Base-by-base conservation (phyloP, 352 stramenopile genomes). In the Pythium guiyangense region DNA sequence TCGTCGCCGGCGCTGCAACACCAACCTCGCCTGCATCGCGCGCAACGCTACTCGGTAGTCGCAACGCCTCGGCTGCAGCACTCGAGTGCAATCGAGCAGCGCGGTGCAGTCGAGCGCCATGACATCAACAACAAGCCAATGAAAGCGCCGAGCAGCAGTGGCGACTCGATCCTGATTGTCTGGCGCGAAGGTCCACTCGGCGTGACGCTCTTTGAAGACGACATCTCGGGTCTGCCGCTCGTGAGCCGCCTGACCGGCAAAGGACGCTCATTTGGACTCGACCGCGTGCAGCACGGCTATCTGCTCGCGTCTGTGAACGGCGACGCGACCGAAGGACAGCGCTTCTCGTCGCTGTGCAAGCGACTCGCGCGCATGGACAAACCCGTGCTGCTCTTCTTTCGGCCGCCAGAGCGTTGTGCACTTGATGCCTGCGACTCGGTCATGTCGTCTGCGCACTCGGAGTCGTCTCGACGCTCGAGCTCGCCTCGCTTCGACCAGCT, bases 191-290 rank as follows among this genome's bases (percentile, higher is more conserved):
- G 74, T 0, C 64, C 75, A 11, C 59, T 90, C 1, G 80, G 80
- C 0, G 44, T 90, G 35, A 82, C 77, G 17, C 59, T 90, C 5
- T 40, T 75, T 22, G 67, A 85, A 48, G 77, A 87, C 31, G 51
- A 64, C 34, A 75, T 81, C 48, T 77, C 73, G 11, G 72, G 74
- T 1, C 63, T 72, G 35, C 61, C 75, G 14, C n/a, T 78, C 10
- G 75, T 90, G 52, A 83, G 82, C 52, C 77, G 80, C 15, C 70
- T 90, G 49, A 90, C 80, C n/a, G 77, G 77, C n/a, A 84, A 84
- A 56, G 77, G 80, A 0, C 70, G 60, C 0, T 69, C 74, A 3
- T 43, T 40, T 3, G 71, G 73, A 9, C 62, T 90, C 18, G 70
- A 79, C 12, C 54, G 49, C 0, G 46, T 90, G 10, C 60, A 74